A percentile compares a stretch with the other conserved stretches of the same genome.
phyloP scores from a whole-genome alignment of 192 early-diverging fungal genomes.

The Gonapodya prolifera region DNA sequence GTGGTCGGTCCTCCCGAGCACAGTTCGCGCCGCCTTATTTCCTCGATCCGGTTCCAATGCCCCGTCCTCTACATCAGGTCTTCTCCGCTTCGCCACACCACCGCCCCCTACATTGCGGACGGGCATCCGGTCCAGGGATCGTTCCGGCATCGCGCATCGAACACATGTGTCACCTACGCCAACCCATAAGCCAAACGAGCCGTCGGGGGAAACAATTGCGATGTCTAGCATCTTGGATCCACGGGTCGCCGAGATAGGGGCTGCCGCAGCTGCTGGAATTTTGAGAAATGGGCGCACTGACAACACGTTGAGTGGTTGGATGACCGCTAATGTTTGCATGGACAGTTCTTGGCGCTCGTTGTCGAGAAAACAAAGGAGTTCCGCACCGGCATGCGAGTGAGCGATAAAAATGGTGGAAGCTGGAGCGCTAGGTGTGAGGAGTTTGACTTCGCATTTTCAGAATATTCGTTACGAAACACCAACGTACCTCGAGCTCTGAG shows the following conservation, averaged over 20 bases:
- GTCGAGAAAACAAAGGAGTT: background rate
- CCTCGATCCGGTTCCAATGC: background rate
- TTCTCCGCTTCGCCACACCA: background rate
- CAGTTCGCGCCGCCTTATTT: background rate
- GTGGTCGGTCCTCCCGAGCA: background rate
- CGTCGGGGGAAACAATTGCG: background rate
- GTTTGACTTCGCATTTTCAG: background rate
- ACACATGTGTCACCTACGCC: background rate
- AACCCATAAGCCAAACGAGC: background rate
- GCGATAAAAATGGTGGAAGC: background rate
- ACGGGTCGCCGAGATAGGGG: background rate
- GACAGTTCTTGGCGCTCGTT: background rate
- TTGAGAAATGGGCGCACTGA: no score
- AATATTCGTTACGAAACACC: background rate
- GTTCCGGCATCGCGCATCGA: background rate
- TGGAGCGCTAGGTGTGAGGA: background rate
- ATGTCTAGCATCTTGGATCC: background rate
- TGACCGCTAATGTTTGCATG: background rate
- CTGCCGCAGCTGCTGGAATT: background rate
- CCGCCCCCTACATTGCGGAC: background rate
- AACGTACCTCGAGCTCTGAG: background rate
- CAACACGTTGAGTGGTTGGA: background rate
- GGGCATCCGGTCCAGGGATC: background rate
- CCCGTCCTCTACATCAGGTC: background rate
- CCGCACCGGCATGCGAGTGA: background rate